Evolutionary conservation across 345 rosid genomes (phyloP).

Genomic region (Populus deltoides): DNA sequence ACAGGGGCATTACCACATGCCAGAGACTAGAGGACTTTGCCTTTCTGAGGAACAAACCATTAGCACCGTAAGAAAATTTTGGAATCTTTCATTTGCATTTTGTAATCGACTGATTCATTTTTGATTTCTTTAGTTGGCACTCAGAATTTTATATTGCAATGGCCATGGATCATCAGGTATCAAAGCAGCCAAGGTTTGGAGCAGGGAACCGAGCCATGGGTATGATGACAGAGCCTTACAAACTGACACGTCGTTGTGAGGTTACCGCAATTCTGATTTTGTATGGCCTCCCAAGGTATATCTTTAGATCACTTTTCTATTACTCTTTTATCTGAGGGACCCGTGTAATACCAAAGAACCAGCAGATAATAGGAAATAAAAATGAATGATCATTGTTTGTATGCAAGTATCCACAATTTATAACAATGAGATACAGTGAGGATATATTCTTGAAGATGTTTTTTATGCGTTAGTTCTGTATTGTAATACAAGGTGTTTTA

Average conservation of each 20-base stretch:
- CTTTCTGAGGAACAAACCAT: constrained; percentile 94
- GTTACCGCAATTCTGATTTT: constrained; percentile 95
- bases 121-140: neutral
- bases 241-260: constrained; percentile 75
- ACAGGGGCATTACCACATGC: constrained; percentile 98
- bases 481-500: neutral
- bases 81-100: constrained; percentile 8
- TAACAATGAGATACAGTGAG: neutral
- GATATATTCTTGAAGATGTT: neutral
- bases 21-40: constrained; percentile 99
- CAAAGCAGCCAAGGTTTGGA: constrained; percentile 67
- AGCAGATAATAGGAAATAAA: neutral
- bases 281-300: constrained; percentile 92
- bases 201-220: constrained; percentile 56
- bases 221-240: constrained; percentile 79
- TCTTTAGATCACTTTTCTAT: neutral
- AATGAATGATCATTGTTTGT: neutral
- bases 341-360: neutral
- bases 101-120: neutral
- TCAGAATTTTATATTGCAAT: constrained; percentile 7
- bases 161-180: constrained; percentile 48
- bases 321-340: neutral
- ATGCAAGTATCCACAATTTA: neutral
- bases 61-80: constrained; percentile 53
- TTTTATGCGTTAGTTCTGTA: neutral